Conservation (phyloP, 352 stramenopile species). For the Globisporangium iwayamae region DNA sequence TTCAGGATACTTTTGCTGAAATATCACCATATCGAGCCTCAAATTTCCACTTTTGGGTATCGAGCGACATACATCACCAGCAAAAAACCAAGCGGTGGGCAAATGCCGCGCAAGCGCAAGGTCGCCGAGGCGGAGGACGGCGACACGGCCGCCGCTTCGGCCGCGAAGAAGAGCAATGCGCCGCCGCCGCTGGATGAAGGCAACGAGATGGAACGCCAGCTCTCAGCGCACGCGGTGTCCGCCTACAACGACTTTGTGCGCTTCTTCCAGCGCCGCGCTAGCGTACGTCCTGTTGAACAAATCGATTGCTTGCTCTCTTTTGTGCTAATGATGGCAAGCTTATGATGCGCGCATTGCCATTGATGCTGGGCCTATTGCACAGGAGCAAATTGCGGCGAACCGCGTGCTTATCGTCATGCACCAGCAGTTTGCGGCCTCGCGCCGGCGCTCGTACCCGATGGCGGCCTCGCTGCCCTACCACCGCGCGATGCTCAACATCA, state of each 20-base stretch:
- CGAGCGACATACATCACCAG: neutral
- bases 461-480: conserved; percentile 22
- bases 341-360: neutral
- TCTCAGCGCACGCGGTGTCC: conserved; percentile 56
- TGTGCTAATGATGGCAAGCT: neutral
- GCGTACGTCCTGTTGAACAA: conserved; percentile 30
- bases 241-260: conserved; percentile 71
- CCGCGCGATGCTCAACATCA: conserved; percentile 40
- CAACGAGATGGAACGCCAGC: conserved; percentile 69
- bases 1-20: too few species aligned
- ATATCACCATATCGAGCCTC: too few species aligned
- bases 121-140: neutral
- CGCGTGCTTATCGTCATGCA: conserved; percentile 40
- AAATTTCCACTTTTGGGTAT: neutral
- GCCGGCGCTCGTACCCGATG: conserved; percentile 28
- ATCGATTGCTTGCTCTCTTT: neutral
- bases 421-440: conserved; percentile 20
- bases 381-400: conserved; percentile 64
- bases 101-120: conserved; percentile 9
- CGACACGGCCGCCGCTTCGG: neutral
- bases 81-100: conserved; percentile 1
- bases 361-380: neutral
- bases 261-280: conserved; percentile 50
- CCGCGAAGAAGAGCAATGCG: neutral
- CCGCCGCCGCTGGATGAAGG: conserved; percentile 16